These are phyloP conservation scores for Mucuna pruriens DNA, from an alignment of 306 rosid species.

Conservation along the genomic window DNA sequence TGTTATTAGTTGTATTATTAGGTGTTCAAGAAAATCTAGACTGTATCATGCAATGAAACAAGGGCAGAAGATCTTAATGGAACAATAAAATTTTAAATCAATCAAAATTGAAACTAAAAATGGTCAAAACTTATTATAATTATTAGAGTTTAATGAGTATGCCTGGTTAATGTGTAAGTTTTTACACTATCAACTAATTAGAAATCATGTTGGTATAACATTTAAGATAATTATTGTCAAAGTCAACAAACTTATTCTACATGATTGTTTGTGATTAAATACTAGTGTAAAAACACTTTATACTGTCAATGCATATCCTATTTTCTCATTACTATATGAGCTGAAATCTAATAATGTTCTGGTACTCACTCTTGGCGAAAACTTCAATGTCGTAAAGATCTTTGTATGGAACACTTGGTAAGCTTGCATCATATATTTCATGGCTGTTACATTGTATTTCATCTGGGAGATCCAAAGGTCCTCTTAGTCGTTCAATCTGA, in stretches of 20 bases:
- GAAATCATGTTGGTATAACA: too few species aligned
- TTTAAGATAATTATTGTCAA: too few species aligned
- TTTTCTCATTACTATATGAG: not conserved
- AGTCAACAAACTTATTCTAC: too few species aligned
- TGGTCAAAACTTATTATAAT: not conserved
- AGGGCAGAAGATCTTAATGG: not conserved
- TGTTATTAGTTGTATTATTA: slow-evolving; percentile 20
- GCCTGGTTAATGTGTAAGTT: too few species aligned
- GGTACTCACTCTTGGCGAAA: slow-evolving; percentile 44
- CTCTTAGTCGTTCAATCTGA: slow-evolving; percentile 56
- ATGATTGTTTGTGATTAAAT: too few species aligned
- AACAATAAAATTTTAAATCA: not conserved
- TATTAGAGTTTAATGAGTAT: too few species aligned
- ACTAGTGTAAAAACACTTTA: too few species aligned
- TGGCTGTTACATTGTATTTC: slow-evolving; percentile 44
- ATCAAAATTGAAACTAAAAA: not conserved
- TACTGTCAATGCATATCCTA: too few species aligned
- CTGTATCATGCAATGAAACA: slow-evolving; percentile 23
- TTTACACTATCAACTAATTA: too few species aligned
- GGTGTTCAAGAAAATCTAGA: slow-evolving; percentile 19
- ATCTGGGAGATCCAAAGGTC: slow-evolving; percentile 36
- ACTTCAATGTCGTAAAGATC: slow-evolving; percentile 33
- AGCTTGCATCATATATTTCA: slow-evolving; percentile 56
- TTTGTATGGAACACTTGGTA: slow-evolving; percentile 59
- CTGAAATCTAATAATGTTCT: slow-evolving; percentile 13